phyloP scores from a whole-genome alignment of 257 asterid genomes.

The Nicotiana undulata region DNA sequence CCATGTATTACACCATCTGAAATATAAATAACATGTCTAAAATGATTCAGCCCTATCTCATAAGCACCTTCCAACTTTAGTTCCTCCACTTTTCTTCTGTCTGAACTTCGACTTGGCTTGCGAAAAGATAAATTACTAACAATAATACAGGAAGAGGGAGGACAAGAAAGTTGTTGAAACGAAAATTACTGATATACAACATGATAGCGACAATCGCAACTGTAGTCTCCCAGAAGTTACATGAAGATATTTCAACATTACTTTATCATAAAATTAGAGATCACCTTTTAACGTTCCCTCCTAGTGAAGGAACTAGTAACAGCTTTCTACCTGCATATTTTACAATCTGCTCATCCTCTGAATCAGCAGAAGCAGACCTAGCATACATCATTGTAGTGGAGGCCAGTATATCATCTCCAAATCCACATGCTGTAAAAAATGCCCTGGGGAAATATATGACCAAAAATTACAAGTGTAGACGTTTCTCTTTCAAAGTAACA shows the following conservation, averaged over 20 bases:
- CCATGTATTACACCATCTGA: not conserved
- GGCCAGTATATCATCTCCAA: constrained; percentile 58
- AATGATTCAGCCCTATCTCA: not conserved
- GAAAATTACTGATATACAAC: not conserved
- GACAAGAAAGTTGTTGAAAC: not conserved
- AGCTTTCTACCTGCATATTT: constrained; percentile 58
- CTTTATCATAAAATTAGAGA: not conserved
- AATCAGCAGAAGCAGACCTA: constrained; percentile 18
- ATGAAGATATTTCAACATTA: not conserved
- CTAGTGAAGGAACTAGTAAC: constrained; percentile 44
- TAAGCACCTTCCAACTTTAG: not conserved
- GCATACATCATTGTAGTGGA: constrained; percentile 87
- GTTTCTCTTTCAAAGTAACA: not conserved
- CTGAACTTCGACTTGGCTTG: not conserved
- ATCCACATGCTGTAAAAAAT: constrained; percentile 68
- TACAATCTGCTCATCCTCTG: constrained; percentile 22
- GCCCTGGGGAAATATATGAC: constrained; percentile 27
- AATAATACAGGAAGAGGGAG: not conserved
- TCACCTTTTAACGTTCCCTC: constrained; percentile 10
- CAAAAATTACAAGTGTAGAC: not conserved
- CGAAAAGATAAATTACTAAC: not conserved
- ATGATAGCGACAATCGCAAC: not conserved
- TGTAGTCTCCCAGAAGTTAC: not conserved
- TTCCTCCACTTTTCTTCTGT: not conserved
- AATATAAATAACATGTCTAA: not conserved